Evolutionary conservation across 495 filamentous ascomycete species (phyloP).

Genomic region (Podospora pseudocomata): DNA sequence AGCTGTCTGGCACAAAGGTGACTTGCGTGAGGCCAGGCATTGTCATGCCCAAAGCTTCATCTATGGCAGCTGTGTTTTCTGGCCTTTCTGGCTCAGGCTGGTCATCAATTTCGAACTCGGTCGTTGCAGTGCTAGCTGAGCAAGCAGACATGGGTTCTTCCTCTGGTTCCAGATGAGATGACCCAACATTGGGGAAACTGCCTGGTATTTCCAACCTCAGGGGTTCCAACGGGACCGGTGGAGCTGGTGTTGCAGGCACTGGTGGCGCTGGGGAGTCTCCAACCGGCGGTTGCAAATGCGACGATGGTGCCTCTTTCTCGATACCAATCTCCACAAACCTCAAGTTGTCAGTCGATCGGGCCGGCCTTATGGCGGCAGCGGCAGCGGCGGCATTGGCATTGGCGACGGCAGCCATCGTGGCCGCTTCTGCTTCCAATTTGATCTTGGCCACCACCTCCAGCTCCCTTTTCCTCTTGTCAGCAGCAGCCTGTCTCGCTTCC

Average conservation of each 20-base stretch:
- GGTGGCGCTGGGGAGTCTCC: neutral
- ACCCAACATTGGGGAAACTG: constrained; percentile 42
- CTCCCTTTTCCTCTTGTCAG: constrained; percentile 42
- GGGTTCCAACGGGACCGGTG: constrained; percentile 48
- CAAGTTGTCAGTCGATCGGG: constrained; percentile 1
- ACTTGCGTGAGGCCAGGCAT: neutral
- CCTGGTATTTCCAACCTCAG: constrained; percentile 67
- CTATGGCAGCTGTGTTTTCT: constrained; percentile 13
- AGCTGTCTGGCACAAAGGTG: constrained; percentile 21
- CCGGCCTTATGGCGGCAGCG: constrained; percentile 4
- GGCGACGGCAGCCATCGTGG: constrained; percentile 25
- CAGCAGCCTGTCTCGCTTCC: constrained; percentile 47
- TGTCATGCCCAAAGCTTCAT: neutral
- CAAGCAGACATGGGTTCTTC: constrained; percentile 49
- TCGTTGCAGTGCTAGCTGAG: constrained; percentile 58
- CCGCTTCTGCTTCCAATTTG: constrained; percentile 34
- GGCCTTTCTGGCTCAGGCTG: constrained; percentile 52
- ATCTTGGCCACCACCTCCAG: constrained; percentile 37
- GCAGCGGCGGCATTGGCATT: constrained; percentile 18
- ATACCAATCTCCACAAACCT: constrained; percentile 2
- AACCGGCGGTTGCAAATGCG: neutral
- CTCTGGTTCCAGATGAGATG: constrained; percentile 36
- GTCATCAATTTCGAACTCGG: constrained; percentile 66
- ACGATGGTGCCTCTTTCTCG: constrained; percentile 8
- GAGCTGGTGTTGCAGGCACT: constrained; percentile 3